Evolutionary conservation across 805 yeast genomes (phyloP).

Genomic region (Ascoidea tarda): DNA sequence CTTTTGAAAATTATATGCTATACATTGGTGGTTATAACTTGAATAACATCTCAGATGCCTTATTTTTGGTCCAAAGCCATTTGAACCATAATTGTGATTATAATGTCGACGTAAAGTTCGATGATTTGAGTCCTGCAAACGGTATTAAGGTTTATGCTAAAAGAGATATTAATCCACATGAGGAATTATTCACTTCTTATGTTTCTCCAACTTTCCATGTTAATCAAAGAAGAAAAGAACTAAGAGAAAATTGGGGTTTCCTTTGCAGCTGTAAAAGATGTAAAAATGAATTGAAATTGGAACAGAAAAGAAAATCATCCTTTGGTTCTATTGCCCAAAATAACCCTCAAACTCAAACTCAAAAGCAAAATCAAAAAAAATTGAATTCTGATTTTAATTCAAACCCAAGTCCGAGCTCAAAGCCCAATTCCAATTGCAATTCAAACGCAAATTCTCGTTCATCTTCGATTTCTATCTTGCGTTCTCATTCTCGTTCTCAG

Average conservation of each 20-base stretch:
- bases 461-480: no score
- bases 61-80: conserved; percentile 52
- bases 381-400: no score
- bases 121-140: conserved; percentile 25
- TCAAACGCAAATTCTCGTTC: no score
- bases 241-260: conserved; percentile 73
- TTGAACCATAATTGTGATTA: conserved; percentile 71
- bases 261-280: conserved; percentile 56
- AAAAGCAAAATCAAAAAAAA: no score
- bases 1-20: conserved; percentile 40
- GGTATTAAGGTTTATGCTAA: conserved; percentile 51
- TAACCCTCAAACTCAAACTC: no score
- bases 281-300: conserved; percentile 30
- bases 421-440: no score
- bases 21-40: conserved; percentile 64
- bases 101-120: conserved; percentile 39
- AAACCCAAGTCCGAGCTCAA: no score
- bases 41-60: conserved; percentile 52
- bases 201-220: conserved; percentile 53
- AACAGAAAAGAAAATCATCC: no score
- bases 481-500: no score
- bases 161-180: conserved; percentile 42
- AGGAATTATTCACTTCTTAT: conserved; percentile 57
- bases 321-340: no score
- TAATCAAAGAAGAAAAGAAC: conserved; percentile 45